These are phyloP conservation scores for Leishmania gerbilli DNA, from an alignment of 208 protist genomes.

Conservation along the genomic window DNA sequence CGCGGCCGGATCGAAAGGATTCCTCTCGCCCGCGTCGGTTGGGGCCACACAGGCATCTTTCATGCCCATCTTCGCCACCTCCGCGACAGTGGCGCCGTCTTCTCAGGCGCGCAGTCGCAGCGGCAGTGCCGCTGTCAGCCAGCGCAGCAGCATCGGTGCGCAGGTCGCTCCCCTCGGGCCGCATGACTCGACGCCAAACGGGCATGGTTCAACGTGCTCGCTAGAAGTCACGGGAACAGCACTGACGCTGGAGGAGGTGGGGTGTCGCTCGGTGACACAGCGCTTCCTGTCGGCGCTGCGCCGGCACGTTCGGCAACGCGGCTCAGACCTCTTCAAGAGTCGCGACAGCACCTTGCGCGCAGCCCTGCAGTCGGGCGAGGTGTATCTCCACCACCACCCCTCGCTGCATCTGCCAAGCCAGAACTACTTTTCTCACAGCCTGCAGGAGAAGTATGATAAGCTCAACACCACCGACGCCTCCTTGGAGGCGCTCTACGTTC, in stretches of 20 bases:
- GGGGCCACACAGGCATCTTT: slow-evolving; percentile 14
- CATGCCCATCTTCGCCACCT: slow-evolving; percentile 13
- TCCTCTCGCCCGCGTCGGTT: slow-evolving; percentile 20
- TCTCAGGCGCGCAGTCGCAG: slow-evolving; percentile 1
- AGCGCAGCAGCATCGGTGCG: background rate
- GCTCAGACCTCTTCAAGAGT: slow-evolving; percentile 4
- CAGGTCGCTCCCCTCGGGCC: background rate
- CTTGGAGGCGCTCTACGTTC: slow-evolving; percentile 53
- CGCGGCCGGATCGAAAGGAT: slow-evolving; percentile 10
- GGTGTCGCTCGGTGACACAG: slow-evolving; percentile 12
- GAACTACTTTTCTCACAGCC: slow-evolving; percentile 26
- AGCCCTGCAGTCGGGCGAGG: slow-evolving; percentile 26
- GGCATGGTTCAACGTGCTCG: background rate
- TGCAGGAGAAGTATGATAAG: slow-evolving; percentile 26
- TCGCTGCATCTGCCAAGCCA: slow-evolving; percentile 13
- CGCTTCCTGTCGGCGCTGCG: slow-evolving; percentile 20
- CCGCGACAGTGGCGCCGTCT: background rate
- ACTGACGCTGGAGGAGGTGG: background rate
- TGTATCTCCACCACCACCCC: slow-evolving; percentile 21
- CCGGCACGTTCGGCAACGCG: slow-evolving; percentile 11
- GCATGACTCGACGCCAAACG: background rate
- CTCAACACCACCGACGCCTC: slow-evolving; percentile 44
- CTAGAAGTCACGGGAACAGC: slow-evolving; percentile 17
- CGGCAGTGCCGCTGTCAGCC: background rate
- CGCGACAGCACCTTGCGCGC: background rate